Evolutionary conservation across 2,329 filamentous ascomycete species (phyloP), one percentile per base, ranked within the genome.

Genomic region (Pseudogymnoascus sp.): DNA sequence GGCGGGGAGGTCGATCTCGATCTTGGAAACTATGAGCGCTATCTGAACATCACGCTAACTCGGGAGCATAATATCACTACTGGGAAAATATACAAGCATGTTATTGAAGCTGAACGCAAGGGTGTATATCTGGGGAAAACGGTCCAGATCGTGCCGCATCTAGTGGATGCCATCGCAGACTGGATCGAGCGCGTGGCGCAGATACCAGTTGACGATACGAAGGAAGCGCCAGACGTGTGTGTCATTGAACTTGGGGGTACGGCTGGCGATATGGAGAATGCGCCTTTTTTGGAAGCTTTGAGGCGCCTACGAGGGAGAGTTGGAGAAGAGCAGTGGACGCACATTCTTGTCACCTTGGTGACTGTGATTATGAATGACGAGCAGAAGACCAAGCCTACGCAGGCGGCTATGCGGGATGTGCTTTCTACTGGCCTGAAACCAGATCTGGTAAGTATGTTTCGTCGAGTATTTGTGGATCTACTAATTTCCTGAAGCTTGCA

Each of bases 361-460:
- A 93, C 92, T 1, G 82, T 93, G 33, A 71, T 73, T 58, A 64
- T 50, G 44, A 41, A 70, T 50, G 68, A 84, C 26, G 87, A 97
- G 79, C 86, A 96, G 75, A 97, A 97, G 83, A 97, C 92, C 7
- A 97, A 97, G 78, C 94, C 94, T 0, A 99, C 93, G 0, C 94
- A 99, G 74, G 85, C 90, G 69, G 90, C 93, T 26, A 91, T 97
- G 69, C 87, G 87, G 71, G 85, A 89, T 68, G 86, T 93, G 65
- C 87, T 92, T 65, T 92, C 89, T 71, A 87, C 89, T 37, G 65
- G 65, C 21, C 60, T 90, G 59, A 83, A 80, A 62, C 87, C 87
- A 1, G 86, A 89, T 68, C 71, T 94, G 72, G 85, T 88, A 76
- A 63, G 77, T 69, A 24, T n/a, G 7, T 17, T 13, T 26, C 24